Percentiles rank a stretch among this genome's conserved stretches.
These are phyloP conservation scores for Fraxinus cuspidata DNA, from an alignment of 257 asterid genomes.

Conservation along the genomic window DNA sequence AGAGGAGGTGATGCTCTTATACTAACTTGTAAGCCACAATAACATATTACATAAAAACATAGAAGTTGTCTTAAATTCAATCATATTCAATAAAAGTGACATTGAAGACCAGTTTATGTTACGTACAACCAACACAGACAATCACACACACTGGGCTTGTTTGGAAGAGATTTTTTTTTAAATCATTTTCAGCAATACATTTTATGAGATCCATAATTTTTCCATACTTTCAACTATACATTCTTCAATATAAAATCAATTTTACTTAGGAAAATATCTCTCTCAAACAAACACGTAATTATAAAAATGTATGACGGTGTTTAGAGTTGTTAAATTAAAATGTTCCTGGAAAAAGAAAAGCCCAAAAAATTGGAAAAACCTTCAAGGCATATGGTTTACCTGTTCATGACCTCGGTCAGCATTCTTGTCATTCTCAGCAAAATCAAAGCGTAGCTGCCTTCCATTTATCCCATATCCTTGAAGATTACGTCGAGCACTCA, in stretches of 20 bases:
- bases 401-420: conserved; percentile 75
- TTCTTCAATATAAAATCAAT: no score
- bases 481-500: conserved; percentile 95
- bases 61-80: neutral
- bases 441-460: conserved; percentile 90
- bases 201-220: no score
- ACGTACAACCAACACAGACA: neutral
- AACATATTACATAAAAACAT: neutral
- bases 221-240: no score
- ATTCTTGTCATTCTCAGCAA: conserved; percentile 93
- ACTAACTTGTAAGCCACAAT: neutral
- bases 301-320: neutral
- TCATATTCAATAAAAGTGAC: neutral
- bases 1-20: neutral
- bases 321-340: neutral
- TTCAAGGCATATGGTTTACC: conserved; percentile 38
- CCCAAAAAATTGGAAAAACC: neutral
- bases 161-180: no score
- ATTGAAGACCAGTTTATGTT: neutral
- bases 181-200: no score
- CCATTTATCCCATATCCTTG: conserved; percentile 90
- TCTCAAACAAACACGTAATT: no score
- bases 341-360: neutral
- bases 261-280: no score
- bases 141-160: neutral